phyloP scores from a whole-genome alignment of 768 basidiomycete species.

The Mycena maculata region DNA sequence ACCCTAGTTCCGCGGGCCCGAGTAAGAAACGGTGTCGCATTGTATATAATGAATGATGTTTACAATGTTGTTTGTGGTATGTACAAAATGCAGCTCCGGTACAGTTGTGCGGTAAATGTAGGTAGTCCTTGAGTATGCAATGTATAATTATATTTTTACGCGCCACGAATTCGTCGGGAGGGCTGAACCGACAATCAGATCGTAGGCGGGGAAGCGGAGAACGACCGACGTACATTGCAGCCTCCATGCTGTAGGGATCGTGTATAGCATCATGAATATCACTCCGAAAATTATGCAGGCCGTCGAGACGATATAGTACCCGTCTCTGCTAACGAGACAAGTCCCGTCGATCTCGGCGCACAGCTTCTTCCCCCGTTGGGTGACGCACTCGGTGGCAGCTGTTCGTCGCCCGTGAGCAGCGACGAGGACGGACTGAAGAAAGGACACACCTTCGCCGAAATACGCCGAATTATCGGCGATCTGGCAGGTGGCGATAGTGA shows the following conservation, averaged over 20 bases:
- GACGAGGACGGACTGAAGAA: background rate
- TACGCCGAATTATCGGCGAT: conserved; percentile 68
- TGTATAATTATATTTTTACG: conserved; percentile 58
- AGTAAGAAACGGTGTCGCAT: no score
- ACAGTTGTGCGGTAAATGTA: background rate
- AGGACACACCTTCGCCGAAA: conserved; percentile 62
- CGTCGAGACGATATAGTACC: conserved; percentile 87
- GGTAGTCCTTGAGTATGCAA: conserved; percentile 2
- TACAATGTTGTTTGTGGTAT: conserved; percentile 12
- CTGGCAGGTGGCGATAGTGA: conserved; percentile 87
- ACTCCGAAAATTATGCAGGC: conserved; percentile 83
- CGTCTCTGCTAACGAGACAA: conserved; percentile 88
- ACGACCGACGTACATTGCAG: conserved; percentile 76
- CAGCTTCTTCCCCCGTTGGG: conserved; percentile 84
- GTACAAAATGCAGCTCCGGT: conserved; percentile 7
- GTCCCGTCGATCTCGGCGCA: conserved; percentile 82
- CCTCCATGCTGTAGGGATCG: conserved; percentile 84
- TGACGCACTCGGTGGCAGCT: conserved; percentile 88
- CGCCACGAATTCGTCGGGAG: conserved; percentile 79
- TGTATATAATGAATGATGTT: no score
- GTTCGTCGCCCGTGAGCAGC: conserved; percentile 23
- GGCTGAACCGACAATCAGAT: conserved; percentile 50
- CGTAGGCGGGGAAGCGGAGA: background rate
- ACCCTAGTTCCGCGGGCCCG: no score
- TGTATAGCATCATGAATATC: conserved; percentile 76